Conservation (phyloP, 2,329 filamentous ascomycete species). For the Neopestalotiopsis clavispora region DNA sequence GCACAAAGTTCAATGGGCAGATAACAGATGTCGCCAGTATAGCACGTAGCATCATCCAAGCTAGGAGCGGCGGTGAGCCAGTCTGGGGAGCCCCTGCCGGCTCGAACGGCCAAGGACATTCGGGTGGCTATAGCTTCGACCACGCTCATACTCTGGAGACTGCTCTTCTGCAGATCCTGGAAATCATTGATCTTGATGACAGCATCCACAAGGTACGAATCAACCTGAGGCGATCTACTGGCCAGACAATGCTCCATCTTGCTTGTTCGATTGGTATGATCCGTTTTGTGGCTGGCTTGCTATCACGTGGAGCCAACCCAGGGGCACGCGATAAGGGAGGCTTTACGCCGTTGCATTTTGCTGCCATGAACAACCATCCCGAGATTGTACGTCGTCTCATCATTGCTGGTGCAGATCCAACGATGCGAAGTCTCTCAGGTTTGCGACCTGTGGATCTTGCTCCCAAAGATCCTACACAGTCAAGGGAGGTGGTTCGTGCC, state of each 20-base stretch:
- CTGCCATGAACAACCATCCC: slow-evolving; percentile 74
- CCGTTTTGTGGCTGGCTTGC: slow-evolving; percentile 75
- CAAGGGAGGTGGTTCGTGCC: slow-evolving; percentile 66
- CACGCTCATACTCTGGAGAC: slow-evolving; percentile 57
- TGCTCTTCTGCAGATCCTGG: slow-evolving; percentile 74
- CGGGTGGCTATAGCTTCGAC: slow-evolving; percentile 48
- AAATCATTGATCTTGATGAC: slow-evolving; percentile 79
- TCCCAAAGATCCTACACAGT: slow-evolving; percentile 72
- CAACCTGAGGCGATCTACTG: slow-evolving; percentile 68
- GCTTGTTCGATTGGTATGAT: slow-evolving; percentile 77
- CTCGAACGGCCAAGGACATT: slow-evolving; percentile 47
- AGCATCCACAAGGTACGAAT: slow-evolving; percentile 70
- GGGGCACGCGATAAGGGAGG: slow-evolving; percentile 78
- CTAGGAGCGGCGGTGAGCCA: slow-evolving; percentile 36
- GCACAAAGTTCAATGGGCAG: slow-evolving; percentile 67
- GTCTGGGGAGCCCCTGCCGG: slow-evolving; percentile 42
- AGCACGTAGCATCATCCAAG: slow-evolving; percentile 63
- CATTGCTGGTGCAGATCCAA: slow-evolving; percentile 73
- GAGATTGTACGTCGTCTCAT: slow-evolving; percentile 80
- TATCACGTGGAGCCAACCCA: slow-evolving; percentile 78
- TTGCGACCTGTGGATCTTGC: slow-evolving; percentile 48
- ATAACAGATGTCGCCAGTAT: slow-evolving; percentile 66
- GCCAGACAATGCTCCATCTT: slow-evolving; percentile 82
- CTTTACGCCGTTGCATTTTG: slow-evolving; percentile 82
- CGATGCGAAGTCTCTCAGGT: slow-evolving; percentile 70